Conservation (phyloP, 176 grass and related monocot species). For the Microstegium vimineum region DNA sequence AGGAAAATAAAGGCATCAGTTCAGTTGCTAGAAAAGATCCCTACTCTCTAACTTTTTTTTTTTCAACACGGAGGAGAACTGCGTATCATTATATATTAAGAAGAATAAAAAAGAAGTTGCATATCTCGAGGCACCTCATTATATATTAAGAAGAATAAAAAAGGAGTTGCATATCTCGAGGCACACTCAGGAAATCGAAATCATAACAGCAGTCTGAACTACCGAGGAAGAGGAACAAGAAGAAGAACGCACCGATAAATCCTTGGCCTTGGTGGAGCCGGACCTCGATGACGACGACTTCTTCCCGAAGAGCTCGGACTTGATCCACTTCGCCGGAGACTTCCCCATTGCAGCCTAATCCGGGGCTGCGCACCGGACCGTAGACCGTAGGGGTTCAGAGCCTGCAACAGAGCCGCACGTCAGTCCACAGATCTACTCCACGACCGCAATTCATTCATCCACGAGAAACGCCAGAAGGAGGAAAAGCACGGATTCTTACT, state of each 20-base stretch:
- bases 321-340: conserved; percentile 76
- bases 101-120: no score
- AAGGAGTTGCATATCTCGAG: no score
- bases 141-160: no score
- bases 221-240: no score
- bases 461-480: background rate
- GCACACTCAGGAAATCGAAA: no score
- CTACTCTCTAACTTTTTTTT: background rate
- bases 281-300: conserved; percentile 58
- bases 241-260: conserved; percentile 55
- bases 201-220: background rate
- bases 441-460: background rate
- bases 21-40: conserved; percentile 5
- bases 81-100: no score
- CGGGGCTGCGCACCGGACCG: background rate
- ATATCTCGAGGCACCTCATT: background rate
- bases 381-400: background rate
- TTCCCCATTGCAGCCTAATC: conserved; percentile 52
- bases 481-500: background rate
- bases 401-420: conserved; percentile 7
- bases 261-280: conserved; percentile 43
- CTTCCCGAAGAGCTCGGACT: conserved; percentile 66
- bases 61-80: no score
- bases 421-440: conserved; percentile 25
- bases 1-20: background rate